Conservation (phyloP, 768 basidiomycete species). For the Mycena vitilis region DNA sequence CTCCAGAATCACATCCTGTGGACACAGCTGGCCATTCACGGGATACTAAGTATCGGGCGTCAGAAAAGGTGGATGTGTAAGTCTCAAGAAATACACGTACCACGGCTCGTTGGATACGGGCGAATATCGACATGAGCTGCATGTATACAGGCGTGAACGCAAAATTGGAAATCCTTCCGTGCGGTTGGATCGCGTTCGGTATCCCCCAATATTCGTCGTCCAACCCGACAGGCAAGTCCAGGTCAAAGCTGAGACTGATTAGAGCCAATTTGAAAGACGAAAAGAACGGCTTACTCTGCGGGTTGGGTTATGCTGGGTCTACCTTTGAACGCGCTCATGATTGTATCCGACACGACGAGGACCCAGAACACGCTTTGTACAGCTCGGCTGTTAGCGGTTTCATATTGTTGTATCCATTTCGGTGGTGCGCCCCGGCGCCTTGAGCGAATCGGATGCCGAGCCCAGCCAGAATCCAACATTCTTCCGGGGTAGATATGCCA, state of each 20-base stretch:
- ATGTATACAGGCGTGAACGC: conserved; percentile 11
- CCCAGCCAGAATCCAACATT: conserved; percentile 54
- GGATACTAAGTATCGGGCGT: too few species aligned
- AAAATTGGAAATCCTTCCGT: conserved; percentile 1
- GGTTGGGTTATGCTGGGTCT: conserved; percentile 73
- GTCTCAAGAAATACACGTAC: too few species aligned
- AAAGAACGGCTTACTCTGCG: conserved; percentile 63
- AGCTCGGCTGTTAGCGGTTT: conserved; percentile 62
- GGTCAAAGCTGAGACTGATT: conserved; percentile 61
- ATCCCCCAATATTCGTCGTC: conserved; percentile 29
- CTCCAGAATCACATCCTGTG: neutral
- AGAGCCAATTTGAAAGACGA: neutral
- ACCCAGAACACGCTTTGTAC: conserved; percentile 69
- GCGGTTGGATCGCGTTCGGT: neutral
- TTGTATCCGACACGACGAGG: conserved; percentile 45
- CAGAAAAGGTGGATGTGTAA: too few species aligned
- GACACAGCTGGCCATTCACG: neutral
- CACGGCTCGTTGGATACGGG: conserved; percentile 18
- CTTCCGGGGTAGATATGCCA: neutral
- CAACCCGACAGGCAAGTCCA: conserved; percentile 72
- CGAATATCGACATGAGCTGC: conserved; percentile 18
- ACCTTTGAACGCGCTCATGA: conserved; percentile 63
- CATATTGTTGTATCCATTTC: conserved; percentile 44
- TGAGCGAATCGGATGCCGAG: conserved; percentile 69
- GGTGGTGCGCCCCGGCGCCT: conserved; percentile 71